These are phyloP conservation scores for Phanerochaete carnosa DNA, from an alignment of 768 basidiomycete species.

Conservation along the genomic window DNA sequence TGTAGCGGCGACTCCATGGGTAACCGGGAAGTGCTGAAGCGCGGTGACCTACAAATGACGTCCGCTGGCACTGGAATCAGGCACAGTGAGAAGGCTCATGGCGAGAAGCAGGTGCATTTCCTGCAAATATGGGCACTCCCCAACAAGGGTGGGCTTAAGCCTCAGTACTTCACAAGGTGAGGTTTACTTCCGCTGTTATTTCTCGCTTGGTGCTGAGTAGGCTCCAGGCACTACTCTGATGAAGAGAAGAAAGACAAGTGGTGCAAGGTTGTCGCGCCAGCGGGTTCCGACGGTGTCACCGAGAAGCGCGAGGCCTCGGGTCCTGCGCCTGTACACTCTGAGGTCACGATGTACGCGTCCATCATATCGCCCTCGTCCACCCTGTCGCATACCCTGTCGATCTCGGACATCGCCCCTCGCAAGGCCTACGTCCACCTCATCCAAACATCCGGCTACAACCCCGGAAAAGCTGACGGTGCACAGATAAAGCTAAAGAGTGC, in stretches of 20 bases:
- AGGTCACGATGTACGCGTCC: constrained; percentile 70
- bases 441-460: constrained; percentile 81
- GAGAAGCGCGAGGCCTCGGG: constrained; percentile 65
- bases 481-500: constrained; percentile 47
- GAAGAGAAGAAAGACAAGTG: constrained; percentile 75
- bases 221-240: constrained; percentile 66
- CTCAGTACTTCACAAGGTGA: constrained; percentile 82
- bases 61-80: constrained; percentile 90
- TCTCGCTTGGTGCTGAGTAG: neutral
- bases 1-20: constrained; percentile 86
- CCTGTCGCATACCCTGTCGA: constrained; percentile 46
- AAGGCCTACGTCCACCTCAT: constrained; percentile 73
- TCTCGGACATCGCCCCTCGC: constrained; percentile 22
- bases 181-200: constrained; percentile 3
- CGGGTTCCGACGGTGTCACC: constrained; percentile 52
- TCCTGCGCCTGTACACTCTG: constrained; percentile 77
- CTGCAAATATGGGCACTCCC: constrained; percentile 72
- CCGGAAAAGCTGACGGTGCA: constrained; percentile 52
- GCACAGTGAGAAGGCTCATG: constrained; percentile 68
- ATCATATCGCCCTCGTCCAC: constrained; percentile 57
- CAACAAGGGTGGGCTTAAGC: constrained; percentile 44
- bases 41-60: constrained; percentile 89
- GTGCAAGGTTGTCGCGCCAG: constrained; percentile 74
- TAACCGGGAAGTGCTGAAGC: constrained; percentile 83
- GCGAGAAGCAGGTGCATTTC: constrained; percentile 49